Base-by-base conservation (phyloP, 2,329 filamentous ascomycete genomes). In the Epichloe gansuensis region DNA sequence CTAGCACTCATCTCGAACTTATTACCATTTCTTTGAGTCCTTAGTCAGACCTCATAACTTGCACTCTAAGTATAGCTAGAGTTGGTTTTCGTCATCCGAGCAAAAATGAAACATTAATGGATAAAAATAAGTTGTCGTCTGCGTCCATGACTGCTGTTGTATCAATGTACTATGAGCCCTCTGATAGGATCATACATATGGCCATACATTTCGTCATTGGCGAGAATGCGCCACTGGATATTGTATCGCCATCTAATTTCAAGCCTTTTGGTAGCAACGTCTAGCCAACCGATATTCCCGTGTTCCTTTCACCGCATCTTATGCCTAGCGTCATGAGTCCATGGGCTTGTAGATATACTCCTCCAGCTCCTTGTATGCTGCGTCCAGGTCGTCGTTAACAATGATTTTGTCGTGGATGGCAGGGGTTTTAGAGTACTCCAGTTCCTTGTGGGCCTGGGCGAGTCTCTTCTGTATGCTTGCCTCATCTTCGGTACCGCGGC, bases 401-500 rank as follows among this genome's bases (percentile, higher is more conserved):
- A 71, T 69, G 54, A 66, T 63, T 51, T 62, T 62, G 60, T 71
- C 67, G 53, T 69, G 67, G 0, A 67, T 80, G 17, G 84, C 85
- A 0, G 80, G 78, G 2, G 77, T 80, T 68, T 83, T 76, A 38
- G 85, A 75, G 63, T 80, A 93, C 56, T 83, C 85, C 56, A 94
- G 75, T 73, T 94, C 88, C 47, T 80, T 75, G 67, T 78, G 76
- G 3, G 88, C 88, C 68, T 89, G 87, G 12, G 72, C 69, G 52
- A 94, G 70, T 48, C 88, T 75, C 68, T 85, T 83, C 63, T 76
- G 72, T 52, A 94, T 74, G 48, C 76, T 81, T 49, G 84, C 83
- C 68, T 91, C 87, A 50, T 75, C 80, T 68, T 93, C 88, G n/a
- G 88, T 91, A 8, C 82, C 85, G 53, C 88, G 77, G 37, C 84